Conservation (phyloP, 179 eudicot genomes). For the Sideroxylon spinosum region DNA sequence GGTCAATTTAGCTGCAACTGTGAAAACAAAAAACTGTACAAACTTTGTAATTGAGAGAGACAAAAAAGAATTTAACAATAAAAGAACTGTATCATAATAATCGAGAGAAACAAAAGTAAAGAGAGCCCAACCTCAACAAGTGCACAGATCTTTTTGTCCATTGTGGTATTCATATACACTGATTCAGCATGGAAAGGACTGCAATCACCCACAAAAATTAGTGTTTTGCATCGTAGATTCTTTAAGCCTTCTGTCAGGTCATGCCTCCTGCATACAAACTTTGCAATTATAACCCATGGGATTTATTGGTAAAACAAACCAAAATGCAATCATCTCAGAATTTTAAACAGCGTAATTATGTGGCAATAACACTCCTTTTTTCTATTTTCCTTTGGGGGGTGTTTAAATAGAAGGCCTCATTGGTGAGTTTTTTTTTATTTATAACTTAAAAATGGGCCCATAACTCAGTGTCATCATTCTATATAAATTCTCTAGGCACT, state of each 20-base stretch:
- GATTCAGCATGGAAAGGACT: constrained; percentile 69
- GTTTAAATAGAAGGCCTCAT: no score
- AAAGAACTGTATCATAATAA: neutral
- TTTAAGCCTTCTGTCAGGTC: constrained; percentile 57
- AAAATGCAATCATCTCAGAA: no score
- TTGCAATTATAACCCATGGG: neutral
- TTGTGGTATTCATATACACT: constrained; percentile 61
- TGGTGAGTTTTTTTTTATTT: no score
- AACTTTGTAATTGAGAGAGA: no score
- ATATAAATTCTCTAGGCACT: no score
- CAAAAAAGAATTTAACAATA: neutral
- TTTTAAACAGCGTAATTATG: no score
- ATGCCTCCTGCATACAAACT: constrained; percentile 45
- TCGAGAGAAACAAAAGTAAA: neutral
- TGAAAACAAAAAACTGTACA: neutral
- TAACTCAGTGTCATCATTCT: no score
- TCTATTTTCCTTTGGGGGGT: no score
- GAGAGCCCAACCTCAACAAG: constrained; percentile 59
- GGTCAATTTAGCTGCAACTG: neutral
- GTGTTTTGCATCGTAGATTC: constrained; percentile 55
- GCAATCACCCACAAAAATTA: constrained; percentile 66
- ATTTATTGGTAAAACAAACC: neutral
- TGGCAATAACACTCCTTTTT: no score
- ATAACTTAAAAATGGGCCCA: no score
- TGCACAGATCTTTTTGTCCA: constrained; percentile 61